phyloP scores from a whole-genome alignment of 306 rosid genomes.

The Carpinus viminea region DNA sequence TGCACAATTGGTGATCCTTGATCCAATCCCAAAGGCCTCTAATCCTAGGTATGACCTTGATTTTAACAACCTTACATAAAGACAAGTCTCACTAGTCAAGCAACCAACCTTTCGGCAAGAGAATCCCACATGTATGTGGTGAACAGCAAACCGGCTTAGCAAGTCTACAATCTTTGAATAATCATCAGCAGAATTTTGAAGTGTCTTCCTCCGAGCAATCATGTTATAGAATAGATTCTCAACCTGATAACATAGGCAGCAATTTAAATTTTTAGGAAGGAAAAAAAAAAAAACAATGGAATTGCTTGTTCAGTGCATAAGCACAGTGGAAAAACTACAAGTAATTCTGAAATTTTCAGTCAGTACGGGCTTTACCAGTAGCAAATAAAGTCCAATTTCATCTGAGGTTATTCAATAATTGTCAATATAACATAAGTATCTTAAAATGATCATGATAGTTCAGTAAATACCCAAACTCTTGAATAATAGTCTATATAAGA shows the following conservation, averaged over 20 bases:
- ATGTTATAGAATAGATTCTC: constrained; percentile 94
- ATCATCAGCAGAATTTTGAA: constrained; percentile 83
- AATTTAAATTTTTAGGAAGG: neutral
- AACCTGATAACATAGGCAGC: constrained; percentile 50
- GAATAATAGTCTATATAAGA: neutral
- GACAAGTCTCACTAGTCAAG: constrained; percentile 19
- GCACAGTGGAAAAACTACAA: neutral
- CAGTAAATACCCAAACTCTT: neutral
- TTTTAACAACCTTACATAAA: neutral
- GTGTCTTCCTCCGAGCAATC: constrained; percentile 85
- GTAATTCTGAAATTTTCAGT: neutral
- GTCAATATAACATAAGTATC: neutral
- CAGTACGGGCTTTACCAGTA: neutral
- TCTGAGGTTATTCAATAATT: neutral
- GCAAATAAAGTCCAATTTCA: neutral
- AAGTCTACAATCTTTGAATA: constrained; percentile 88
- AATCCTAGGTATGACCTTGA: neutral
- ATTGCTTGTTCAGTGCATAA: constrained; percentile 4
- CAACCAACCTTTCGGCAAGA: constrained; percentile 82
- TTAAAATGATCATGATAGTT: neutral
- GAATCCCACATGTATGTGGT: constrained; percentile 73
- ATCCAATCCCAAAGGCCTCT: neutral
- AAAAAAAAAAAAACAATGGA: constrained; percentile 2
- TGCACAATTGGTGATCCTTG: neutral
- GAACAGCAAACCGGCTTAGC: constrained; percentile 87